phyloP scores from a whole-genome alignment of 345 rosid species.

The Litchi chinensis region DNA sequence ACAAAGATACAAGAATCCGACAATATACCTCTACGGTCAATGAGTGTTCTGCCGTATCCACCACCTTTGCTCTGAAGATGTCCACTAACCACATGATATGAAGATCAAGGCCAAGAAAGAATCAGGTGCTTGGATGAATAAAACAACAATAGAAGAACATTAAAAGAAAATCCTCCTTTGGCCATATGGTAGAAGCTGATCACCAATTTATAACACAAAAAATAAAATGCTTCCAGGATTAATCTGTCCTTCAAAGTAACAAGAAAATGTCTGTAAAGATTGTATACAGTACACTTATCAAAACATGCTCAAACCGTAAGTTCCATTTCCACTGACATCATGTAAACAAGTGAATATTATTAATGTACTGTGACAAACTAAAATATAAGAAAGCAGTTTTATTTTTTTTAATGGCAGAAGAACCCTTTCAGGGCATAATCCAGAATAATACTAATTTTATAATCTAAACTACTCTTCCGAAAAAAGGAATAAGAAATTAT shows the following conservation, averaged over 20 bases:
- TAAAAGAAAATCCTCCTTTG: background rate
- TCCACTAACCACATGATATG: slow-evolving; percentile 94
- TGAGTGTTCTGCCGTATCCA: slow-evolving; percentile 74
- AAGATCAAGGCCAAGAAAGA: slow-evolving; percentile 25
- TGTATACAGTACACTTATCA: background rate
- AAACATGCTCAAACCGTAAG: background rate
- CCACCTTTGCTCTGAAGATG: slow-evolving; percentile 83
- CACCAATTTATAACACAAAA: background rate
- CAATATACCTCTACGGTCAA: slow-evolving; percentile 76
- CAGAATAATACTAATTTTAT: background rate
- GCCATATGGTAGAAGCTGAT: background rate
- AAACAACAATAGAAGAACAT: background rate
- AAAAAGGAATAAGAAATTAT: background rate
- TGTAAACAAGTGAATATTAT: background rate
- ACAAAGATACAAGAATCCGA: slow-evolving; percentile 8
- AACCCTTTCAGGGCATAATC: background rate
- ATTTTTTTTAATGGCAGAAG: background rate
- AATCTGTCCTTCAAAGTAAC: background rate
- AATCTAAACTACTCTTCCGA: background rate
- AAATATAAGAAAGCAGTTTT: background rate
- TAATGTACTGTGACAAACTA: background rate
- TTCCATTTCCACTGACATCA: background rate
- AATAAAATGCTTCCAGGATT: background rate
- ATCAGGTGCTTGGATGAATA: background rate
- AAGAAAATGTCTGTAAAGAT: background rate